Base-by-base conservation (phyloP, 2,329 filamentous ascomycete genomes). In the Cladophialophora exuberans region DNA sequence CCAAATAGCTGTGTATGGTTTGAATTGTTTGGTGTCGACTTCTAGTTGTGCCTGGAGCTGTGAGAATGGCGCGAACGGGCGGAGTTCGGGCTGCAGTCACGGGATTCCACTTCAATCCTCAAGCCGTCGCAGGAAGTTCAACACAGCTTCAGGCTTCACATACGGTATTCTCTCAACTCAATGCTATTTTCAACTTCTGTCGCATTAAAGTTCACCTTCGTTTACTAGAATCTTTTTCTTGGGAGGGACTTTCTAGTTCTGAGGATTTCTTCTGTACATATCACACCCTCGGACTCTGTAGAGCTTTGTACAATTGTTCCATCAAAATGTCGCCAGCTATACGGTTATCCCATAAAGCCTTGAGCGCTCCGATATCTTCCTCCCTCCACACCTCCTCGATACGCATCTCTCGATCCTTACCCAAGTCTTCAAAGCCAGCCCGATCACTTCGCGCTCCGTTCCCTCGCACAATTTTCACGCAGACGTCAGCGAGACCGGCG, bases 331-430 rank as follows among this genome's bases (percentile, higher is more conserved):
- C 26, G 23, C 42, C 41, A 36, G 44, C 22, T 35, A 31, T 33
- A 17, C 46, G 56, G 49, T 30, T 59, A 6, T 43, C 47, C 41
- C 18, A 42, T 22, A 42, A 41, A 25, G 35, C 36, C 20, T 30
- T 41, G 41, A 47, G 41, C 17, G 23, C 51, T 26, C 36, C 31
- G 6, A 13, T 28, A 11, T 20, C 42, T 11, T 43, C 28, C 11
- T 23, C 26, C 3, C 33, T 26, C 18, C 25, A 31, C 70, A 48
- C 64, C 70, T 23, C 62, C 68, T 5, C 52, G 46, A 15, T 51
- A 54, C 18, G 22, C 33, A 26, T 25, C 23, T 52, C 38, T 23
- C 22, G 28, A 22, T 48, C 47, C 15, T 25, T 41, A 4, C 3
- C 7, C n/a, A 25, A 26, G 17, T 6, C 38, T 23, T 33, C 28